Evolutionary conservation across 345 rosid genomes (phyloP).

Genomic region (Pugionium cornutum): DNA sequence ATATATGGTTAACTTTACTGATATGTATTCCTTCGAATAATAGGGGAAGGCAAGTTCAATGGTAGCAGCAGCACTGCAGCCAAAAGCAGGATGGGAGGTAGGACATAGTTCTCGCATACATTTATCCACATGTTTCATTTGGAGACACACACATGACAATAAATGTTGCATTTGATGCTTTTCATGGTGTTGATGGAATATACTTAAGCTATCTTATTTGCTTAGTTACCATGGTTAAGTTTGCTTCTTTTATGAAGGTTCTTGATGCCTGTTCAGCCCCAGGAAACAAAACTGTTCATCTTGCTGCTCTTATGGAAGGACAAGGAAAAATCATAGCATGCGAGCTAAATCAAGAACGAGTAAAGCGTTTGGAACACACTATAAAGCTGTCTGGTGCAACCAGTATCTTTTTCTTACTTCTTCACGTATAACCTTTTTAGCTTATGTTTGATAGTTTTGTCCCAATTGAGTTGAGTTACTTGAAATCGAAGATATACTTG

Average conservation of each 20-base stretch:
- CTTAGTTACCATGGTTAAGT: slow-evolving; percentile 22
- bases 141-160: neutral
- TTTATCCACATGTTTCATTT: neutral
- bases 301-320: slow-evolving; percentile 90
- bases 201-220: slow-evolving; percentile 5
- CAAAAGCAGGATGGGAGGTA: slow-evolving; percentile 83
- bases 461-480: neutral
- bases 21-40: slow-evolving; percentile 14
- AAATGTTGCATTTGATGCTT: slow-evolving; percentile 17
- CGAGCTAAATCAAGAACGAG: slow-evolving; percentile 70
- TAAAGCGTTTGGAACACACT: slow-evolving; percentile 68
- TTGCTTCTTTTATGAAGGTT: slow-evolving; percentile 57
- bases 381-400: slow-evolving; percentile 78
- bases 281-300: slow-evolving; percentile 95
- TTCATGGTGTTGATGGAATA: slow-evolving; percentile 1
- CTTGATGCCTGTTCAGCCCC: slow-evolving; percentile 98
- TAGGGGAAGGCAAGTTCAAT: slow-evolving; percentile 97
- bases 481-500: neutral
- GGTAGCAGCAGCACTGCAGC: slow-evolving; percentile 84
- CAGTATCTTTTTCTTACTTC: slow-evolving; percentile 62
- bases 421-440: slow-evolving; percentile 4
- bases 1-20: slow-evolving; percentile 5
- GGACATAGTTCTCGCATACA: slow-evolving; percentile 24
- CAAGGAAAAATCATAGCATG: slow-evolving; percentile 77
- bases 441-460: slow-evolving; percentile 13